Evolutionary conservation across 225 moss, liverwort and hornwort species (phyloP).

Genomic region (Climacium dendroides): DNA sequence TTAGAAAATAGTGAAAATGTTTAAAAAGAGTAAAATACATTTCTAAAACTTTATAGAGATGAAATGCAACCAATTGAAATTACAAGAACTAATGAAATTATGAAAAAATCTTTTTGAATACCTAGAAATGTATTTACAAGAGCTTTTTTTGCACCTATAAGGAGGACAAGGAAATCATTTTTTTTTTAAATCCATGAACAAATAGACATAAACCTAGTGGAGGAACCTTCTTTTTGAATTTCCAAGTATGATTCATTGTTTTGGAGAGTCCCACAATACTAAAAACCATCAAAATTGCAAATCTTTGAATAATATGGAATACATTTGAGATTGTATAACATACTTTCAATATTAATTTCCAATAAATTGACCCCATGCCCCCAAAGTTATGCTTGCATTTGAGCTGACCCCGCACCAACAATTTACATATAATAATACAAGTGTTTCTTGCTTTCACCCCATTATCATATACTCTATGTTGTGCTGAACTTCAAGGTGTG

Average conservation of each 20-base stretch:
- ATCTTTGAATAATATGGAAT: neutral
- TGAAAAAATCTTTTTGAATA: neutral
- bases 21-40: neutral
- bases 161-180: accelerated
- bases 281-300: neutral
- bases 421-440: neutral
- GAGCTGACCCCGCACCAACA: accelerated
- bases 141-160: accelerated
- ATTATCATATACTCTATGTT: neutral
- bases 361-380: neutral
- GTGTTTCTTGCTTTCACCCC: neutral
- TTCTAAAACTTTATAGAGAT: neutral
- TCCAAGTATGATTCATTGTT: neutral
- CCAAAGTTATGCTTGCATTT: neutral
- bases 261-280: neutral
- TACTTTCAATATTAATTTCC: neutral
- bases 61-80: neutral
- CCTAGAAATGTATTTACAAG: accelerated
- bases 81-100: no score
- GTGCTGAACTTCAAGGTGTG: neutral
- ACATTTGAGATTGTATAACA: neutral
- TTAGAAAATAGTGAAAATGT: neutral
- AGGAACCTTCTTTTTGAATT: neutral
- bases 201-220: accelerated
- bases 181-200: neutral